Evolutionary conservation across 2,329 filamentous ascomycete genomes (phyloP).

Genomic region (Hypoxylon sp.): DNA sequence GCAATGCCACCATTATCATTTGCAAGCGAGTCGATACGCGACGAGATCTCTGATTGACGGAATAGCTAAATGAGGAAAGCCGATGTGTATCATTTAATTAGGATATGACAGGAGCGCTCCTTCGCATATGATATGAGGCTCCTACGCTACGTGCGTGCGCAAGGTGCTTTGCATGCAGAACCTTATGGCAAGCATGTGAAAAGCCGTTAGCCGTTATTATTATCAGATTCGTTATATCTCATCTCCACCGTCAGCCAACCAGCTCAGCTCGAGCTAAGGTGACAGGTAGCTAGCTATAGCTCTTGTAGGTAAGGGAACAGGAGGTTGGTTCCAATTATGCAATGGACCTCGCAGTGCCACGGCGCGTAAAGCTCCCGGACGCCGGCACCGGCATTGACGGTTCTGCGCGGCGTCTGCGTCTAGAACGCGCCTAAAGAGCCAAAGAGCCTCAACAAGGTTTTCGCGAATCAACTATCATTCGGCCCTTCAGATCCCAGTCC

Average conservation of each 20-base stretch:
- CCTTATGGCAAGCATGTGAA: conserved; percentile 13
- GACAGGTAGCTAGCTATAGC: conserved; percentile 7
- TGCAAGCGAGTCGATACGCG: conserved; percentile 37
- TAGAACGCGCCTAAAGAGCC: conserved; percentile 36
- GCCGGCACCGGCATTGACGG: conserved; percentile 29
- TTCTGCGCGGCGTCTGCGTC: conserved; percentile 32
- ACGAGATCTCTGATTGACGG: conserved; percentile 32
- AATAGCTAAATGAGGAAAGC: conserved; percentile 37
- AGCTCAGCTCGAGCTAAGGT: conserved; percentile 8
- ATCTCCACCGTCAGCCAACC: conserved; percentile 23
- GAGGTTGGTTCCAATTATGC: conserved; percentile 18
- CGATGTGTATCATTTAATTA: conserved; percentile 29
- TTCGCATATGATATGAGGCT: conserved; percentile 25
- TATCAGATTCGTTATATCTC: conserved; percentile 17
- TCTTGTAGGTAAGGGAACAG: conserved; percentile 21
- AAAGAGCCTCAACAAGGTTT: conserved; percentile 46
- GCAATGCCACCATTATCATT: conserved; percentile 18
- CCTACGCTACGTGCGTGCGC: conserved; percentile 18
- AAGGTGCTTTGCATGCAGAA: conserved; percentile 8
- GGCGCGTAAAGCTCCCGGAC: conserved; percentile 9
- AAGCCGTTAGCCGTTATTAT: conserved; percentile 2
- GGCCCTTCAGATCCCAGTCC: conserved; percentile 38
- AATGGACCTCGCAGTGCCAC: background rate
- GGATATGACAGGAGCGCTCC: conserved; percentile 11
- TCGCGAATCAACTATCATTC: conserved; percentile 33